These are phyloP conservation scores for Cucumis cinereus DNA, from an alignment of 306 rosid genomes.

Conservation along the genomic window DNA sequence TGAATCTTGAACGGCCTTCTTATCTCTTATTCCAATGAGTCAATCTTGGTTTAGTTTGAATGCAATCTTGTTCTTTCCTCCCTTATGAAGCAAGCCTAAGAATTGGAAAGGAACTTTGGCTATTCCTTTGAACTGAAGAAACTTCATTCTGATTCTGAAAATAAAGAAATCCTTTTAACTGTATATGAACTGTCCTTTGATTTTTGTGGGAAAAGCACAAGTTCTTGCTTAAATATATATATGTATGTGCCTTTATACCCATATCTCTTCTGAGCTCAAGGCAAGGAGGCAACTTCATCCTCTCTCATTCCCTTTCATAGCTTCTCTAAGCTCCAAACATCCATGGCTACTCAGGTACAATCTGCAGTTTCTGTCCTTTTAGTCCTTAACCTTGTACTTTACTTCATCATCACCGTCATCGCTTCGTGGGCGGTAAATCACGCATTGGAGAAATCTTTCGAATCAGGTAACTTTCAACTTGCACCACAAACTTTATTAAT, in stretches of 20 bases:
- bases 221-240: constrained; percentile 6
- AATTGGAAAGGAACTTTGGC: constrained; percentile 36
- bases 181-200: not conserved
- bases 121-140: constrained; percentile 40
- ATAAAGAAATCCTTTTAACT: not conserved
- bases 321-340: constrained; percentile 11
- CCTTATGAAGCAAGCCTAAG: constrained; percentile 24
- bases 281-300: not conserved
- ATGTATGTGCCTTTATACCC: not conserved
- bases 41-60: constrained; percentile 4
- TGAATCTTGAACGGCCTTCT: not conserved
- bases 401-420: constrained; percentile 44
- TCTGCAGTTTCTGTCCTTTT: constrained; percentile 48
- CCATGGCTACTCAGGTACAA: constrained; percentile 55
- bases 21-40: not conserved
- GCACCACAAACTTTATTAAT: not conserved
- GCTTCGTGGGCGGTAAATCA: constrained; percentile 86
- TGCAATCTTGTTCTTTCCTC: constrained; percentile 30
- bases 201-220: constrained; percentile 7
- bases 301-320: not conserved
- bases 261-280: not conserved
- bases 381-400: constrained; percentile 45
- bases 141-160: not conserved
- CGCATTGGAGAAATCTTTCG: constrained; percentile 51
- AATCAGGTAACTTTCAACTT: constrained; percentile 37